A percentile compares a stretch with the other conserved stretches of the same genome.
Evolutionary conservation across 1,284 basidiomycete species (phyloP).

Genomic region (Anthracocystis setariae): DNA sequence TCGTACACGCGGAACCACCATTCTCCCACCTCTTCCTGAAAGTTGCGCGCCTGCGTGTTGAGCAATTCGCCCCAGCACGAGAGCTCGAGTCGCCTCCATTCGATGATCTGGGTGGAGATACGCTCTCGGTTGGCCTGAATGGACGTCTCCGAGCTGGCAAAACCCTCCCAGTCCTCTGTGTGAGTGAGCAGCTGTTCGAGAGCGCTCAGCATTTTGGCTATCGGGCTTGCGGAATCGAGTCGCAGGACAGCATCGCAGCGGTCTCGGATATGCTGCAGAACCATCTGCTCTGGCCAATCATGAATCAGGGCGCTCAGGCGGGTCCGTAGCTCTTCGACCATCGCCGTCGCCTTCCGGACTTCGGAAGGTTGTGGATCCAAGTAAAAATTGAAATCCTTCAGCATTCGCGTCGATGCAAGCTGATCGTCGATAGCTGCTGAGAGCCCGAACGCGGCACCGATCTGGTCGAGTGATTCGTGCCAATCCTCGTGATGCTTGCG

Average conservation of each 20-base stretch:
- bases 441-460: constrained; percentile 56
- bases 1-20: constrained; percentile 97
- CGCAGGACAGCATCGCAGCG: constrained; percentile 79
- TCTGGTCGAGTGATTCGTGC: constrained; percentile 47
- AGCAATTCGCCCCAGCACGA: constrained; percentile 86
- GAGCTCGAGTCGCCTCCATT: constrained; percentile 90
- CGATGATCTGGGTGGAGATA: constrained; percentile 80
- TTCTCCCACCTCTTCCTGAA: constrained; percentile 72
- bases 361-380: constrained; percentile 53
- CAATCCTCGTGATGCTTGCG: constrained; percentile 36
- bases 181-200: constrained; percentile 87
- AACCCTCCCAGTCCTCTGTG: constrained; percentile 96
- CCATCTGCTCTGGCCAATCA: constrained; percentile 98
- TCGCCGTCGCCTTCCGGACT: constrained; percentile 42
- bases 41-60: constrained; percentile 68
- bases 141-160: constrained; percentile 85
- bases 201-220: constrained; percentile 84
- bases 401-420: constrained; percentile 15
- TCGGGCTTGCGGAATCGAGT: constrained; percentile 77
- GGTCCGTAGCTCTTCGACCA: constrained; percentile 48
- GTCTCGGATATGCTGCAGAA: constrained; percentile 82
- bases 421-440: constrained; percentile 33
- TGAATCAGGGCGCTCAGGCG: constrained; percentile 71
- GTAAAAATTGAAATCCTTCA: constrained; percentile 61
- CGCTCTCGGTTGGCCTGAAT: constrained; percentile 77